Percentiles rank a stretch among this genome's conserved stretches.
phyloP scores from a whole-genome alignment of 2,329 filamentous ascomycete species.

The Pyricularia pennisetigena region DNA sequence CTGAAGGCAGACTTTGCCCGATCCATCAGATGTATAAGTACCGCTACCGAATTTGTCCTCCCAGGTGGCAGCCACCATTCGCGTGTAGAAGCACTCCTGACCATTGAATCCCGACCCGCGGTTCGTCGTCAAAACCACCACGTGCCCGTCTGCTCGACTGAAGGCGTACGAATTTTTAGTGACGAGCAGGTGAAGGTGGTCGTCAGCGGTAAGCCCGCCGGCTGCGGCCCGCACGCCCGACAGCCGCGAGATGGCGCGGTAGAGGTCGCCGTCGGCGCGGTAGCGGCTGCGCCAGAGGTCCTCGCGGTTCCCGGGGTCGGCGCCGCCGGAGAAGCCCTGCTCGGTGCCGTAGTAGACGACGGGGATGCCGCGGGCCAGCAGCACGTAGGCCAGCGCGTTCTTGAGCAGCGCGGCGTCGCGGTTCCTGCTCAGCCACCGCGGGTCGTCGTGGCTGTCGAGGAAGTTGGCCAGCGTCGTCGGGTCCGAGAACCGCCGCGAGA shows the following conservation, averaged over 20 bases:
- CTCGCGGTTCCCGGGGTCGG: slow-evolving; percentile 42
- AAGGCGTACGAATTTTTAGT: neutral
- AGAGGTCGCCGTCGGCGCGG: slow-evolving; percentile 33
- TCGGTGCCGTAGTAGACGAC: slow-evolving; percentile 59
- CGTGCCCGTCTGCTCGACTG: neutral
- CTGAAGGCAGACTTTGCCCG: neutral
- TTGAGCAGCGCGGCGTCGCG: slow-evolving; percentile 44
- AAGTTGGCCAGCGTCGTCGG: slow-evolving; percentile 38
- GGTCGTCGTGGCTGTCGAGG: slow-evolving; percentile 49
- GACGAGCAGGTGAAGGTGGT: neutral
- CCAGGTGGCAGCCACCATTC: neutral
- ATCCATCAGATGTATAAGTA: neutral
- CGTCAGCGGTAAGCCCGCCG: neutral
- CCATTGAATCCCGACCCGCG: neutral
- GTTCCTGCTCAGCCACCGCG: slow-evolving; percentile 41
- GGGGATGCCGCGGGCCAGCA: slow-evolving; percentile 36
- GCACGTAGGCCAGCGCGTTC: slow-evolving; percentile 43
- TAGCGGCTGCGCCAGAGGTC: slow-evolving; percentile 47
- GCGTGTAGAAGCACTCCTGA: neutral
- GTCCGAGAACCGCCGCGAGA: slow-evolving; percentile 21
- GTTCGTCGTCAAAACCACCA: neutral
- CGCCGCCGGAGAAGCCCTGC: slow-evolving; percentile 41
- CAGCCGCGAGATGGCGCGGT: slow-evolving; percentile 15
- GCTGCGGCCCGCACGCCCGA: neutral
- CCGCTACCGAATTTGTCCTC: neutral